Base-by-base conservation (phyloP, 495 filamentous ascomycete genomes). In the Thozetella sp. region DNA sequence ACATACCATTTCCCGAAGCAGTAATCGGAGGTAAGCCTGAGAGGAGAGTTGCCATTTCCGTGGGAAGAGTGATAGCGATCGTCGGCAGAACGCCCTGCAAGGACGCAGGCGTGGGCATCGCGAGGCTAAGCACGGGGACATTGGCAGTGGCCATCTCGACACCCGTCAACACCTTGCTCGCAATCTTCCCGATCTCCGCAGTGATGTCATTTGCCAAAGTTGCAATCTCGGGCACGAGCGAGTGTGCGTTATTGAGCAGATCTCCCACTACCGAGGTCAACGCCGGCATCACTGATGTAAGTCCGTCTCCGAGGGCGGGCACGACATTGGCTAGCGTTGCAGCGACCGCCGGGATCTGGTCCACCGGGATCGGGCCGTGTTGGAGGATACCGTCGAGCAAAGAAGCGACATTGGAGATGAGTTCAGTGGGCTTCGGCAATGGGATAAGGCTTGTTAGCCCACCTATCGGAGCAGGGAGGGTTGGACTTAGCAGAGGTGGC, bases 111-210 rank as follows among this genome's bases (percentile, higher is more conserved):
- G 48, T 54, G 12, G 62, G 55, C 17, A 64, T 26, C 6, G 54
- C 51, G 13, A 61, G 30, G 48, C 55, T 58, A 40, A 64, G 27
- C 25, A 58, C 55, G 12, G 62, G 62, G 4, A 58, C 11, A 10
- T 55, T 55, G n/a, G 58, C 46, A 1, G 52, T 17, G 6, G 55
- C 17, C 11, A 37, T 0, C 2, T 22, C n/a, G 12, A 37, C 12
- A 11, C 2, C 27, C 13, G 62, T 55, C 3, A 64, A 17, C 3
- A 52, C 26, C 22, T 52, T 24, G 2, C 54, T 22, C 4, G 55
- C 37, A 6, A 61, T 27, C 26, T 55, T 55, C 0, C 58, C 25
- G 15, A 60, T 25, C 26, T 62, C 24, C 9, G 59, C 57, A 3
- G 43, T 56, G 27, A 62, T 55, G 13, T 46, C 2, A 20, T 25